Evolutionary conservation across 2,329 filamentous ascomycete species (phyloP).

Genomic region (Stachybotrys elegans): DNA sequence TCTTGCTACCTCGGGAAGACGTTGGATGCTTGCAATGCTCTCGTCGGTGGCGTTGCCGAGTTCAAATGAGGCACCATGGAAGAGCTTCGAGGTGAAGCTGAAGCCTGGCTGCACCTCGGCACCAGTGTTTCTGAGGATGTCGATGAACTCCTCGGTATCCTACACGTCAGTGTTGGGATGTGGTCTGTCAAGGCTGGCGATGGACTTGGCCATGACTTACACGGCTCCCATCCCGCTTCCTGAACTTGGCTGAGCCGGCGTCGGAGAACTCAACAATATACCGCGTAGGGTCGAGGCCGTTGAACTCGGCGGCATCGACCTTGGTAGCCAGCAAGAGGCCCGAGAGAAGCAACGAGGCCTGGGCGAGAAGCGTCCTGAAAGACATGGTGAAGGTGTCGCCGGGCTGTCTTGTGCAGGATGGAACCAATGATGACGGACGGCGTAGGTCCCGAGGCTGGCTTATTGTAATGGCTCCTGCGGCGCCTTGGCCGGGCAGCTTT

Average conservation of each 20-base stretch:
- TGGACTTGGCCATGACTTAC: neutral
- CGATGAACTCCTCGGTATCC: constrained; percentile 4
- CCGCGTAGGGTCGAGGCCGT: neutral
- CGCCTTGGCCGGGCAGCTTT: no score
- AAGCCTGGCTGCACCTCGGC: constrained; percentile 2
- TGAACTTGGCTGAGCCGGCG: neutral
- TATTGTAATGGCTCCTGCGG: no score
- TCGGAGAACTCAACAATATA: neutral
- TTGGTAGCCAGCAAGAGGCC: no score
- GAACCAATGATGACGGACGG: no score
- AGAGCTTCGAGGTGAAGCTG: constrained; percentile 5
- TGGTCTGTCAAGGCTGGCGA: neutral
- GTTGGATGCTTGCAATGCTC: constrained; percentile 3
- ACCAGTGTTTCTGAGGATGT: constrained; percentile 2
- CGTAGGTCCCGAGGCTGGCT: no score
- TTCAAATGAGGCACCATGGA: constrained; percentile 7
- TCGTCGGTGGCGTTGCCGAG: constrained; percentile 5
- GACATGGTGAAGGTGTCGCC: no score
- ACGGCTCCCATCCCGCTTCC: constrained; percentile 1
- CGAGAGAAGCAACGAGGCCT: no score
- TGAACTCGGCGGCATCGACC: no score
- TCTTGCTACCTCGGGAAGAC: constrained; percentile 6
- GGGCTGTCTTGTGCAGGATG: no score
- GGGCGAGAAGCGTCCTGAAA: no score
- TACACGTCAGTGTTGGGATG: neutral